phyloP scores from a whole-genome alignment of 768 basidiomycete genomes.

The Pisolithus sp. region DNA sequence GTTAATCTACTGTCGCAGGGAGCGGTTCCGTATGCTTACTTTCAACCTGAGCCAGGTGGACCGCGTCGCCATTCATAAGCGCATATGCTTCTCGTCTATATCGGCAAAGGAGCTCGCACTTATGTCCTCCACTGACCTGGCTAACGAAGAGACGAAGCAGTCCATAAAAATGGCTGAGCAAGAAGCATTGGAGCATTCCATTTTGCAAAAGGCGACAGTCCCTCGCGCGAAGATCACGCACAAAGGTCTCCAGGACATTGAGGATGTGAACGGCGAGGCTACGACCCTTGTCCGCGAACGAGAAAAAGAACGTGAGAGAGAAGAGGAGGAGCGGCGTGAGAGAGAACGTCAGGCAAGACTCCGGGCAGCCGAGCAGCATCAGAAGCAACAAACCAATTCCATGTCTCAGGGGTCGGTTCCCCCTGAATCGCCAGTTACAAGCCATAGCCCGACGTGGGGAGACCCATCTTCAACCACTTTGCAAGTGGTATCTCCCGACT shows the following conservation, averaged over 20 bases:
- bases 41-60: slow-evolving; percentile 85
- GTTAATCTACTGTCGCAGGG: slow-evolving; percentile 38
- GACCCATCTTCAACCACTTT: slow-evolving; percentile 52
- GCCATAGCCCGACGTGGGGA: slow-evolving; percentile 50
- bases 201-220: slow-evolving; percentile 61
- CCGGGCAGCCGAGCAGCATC: slow-evolving; percentile 38
- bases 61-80: slow-evolving; percentile 70
- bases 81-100: slow-evolving; percentile 64
- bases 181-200: slow-evolving; percentile 80
- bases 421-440: slow-evolving; percentile 62
- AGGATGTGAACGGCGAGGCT: slow-evolving; percentile 60
- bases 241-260: slow-evolving; percentile 89
- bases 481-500: slow-evolving; percentile 34
- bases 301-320: slow-evolving; percentile 55
- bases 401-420: slow-evolving; percentile 48
- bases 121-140: slow-evolving; percentile 86
- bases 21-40: slow-evolving; percentile 84
- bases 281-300: slow-evolving; percentile 30
- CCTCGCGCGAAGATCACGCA: slow-evolving; percentile 83
- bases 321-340: slow-evolving; percentile 66
- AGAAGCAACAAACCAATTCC: slow-evolving; percentile 45
- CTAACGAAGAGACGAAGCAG: slow-evolving; percentile 79
- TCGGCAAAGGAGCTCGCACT: slow-evolving; percentile 66
- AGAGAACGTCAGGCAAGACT: slow-evolving; percentile 62
- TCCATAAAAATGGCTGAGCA: slow-evolving; percentile 78